A percentile compares a stretch with the other conserved stretches of the same genome.
phyloP scores from a whole-genome alignment of 225 moss, liverwort and hornwort genomes.

The Thuidium tamariscinum region DNA sequence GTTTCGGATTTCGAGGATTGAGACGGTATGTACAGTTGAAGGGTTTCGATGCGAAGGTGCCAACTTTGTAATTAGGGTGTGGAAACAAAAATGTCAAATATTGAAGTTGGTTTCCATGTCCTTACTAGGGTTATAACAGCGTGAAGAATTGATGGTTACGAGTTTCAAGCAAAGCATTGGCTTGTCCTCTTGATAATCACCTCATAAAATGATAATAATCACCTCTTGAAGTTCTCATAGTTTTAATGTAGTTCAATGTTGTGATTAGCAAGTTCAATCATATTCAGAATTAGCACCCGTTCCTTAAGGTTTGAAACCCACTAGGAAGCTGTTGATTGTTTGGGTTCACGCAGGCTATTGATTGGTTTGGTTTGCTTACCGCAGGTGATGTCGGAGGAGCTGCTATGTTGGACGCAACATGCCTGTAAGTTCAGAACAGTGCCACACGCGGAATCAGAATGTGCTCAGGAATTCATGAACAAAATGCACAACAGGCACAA shows the following conservation, averaged over 20 bases:
- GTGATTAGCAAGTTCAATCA: background rate
- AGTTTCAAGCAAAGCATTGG: background rate
- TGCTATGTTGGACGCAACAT: constrained; percentile 66
- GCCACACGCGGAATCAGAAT: background rate
- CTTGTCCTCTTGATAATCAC: background rate
- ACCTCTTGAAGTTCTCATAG: background rate
- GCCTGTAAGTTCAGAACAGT: constrained; percentile 17
- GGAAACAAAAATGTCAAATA: background rate
- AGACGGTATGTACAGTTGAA: background rate
- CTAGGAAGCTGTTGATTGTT: background rate
- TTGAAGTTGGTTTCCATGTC: background rate
- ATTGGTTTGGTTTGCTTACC: background rate
- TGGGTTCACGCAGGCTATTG: background rate
- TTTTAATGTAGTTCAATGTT: background rate
- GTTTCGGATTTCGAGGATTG: background rate
- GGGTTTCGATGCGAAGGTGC: too few relatives aligned
- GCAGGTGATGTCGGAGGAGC: constrained; percentile 49
- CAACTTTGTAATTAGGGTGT: background rate
- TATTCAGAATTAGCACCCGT: background rate
- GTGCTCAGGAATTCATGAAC: background rate
- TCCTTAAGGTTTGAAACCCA: background rate
- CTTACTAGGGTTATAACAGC: background rate
- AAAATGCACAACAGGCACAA: background rate
- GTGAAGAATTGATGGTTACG: background rate
- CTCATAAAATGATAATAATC: background rate